Evolutionary conservation across 2,329 filamentous ascomycete species (phyloP).

Genomic region (Pleochaeta shiraiana): DNA sequence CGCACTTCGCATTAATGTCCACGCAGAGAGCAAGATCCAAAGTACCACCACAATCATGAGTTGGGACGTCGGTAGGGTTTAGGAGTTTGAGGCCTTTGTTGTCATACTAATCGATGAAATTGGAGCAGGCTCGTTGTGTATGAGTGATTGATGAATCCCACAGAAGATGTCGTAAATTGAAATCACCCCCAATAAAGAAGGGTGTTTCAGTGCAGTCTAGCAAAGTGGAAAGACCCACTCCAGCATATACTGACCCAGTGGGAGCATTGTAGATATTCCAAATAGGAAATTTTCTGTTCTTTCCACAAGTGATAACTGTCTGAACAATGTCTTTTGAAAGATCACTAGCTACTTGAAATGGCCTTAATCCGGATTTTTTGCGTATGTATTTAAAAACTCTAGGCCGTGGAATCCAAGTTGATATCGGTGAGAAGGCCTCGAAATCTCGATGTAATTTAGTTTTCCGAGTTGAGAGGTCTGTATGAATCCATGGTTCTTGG

Average conservation of each 20-base stretch:
- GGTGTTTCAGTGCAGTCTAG: neutral
- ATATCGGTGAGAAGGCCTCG: neutral
- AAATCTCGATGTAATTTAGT: neutral
- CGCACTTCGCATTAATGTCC: neutral
- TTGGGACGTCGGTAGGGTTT: neutral
- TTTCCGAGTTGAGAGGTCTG: neutral
- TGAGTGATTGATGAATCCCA: neutral
- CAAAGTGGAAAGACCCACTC: neutral
- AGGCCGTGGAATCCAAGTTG: neutral
- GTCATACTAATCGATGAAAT: neutral
- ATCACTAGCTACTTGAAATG: neutral
- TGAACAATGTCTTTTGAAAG: neutral
- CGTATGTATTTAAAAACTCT: neutral
- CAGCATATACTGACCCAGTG: neutral
- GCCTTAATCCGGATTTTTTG: neutral
- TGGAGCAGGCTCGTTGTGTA: neutral
- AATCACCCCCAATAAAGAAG: neutral
- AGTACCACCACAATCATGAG: neutral
- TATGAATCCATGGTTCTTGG: neutral
- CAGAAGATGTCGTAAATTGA: neutral
- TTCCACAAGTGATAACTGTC: neutral
- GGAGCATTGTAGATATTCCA: slow-evolving; percentile 1
- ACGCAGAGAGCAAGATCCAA: neutral
- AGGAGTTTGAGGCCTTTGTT: neutral
- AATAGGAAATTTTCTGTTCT: neutral